Evolutionary conservation across 495 filamentous ascomycete genomes (phyloP).

Genomic region (Neurospora sp.): DNA sequence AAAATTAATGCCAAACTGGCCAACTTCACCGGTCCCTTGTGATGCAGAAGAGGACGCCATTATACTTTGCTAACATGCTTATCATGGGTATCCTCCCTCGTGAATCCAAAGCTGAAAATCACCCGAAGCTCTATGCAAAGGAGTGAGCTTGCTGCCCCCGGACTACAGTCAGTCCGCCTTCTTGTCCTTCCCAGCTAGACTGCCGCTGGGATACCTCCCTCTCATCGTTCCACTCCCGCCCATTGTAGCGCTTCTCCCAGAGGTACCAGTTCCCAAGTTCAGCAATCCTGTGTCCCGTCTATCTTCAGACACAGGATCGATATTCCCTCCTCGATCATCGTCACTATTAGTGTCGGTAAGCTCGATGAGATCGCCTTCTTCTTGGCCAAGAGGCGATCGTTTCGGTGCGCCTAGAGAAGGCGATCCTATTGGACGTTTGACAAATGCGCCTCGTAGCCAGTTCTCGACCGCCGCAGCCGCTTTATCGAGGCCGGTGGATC

Average conservation of each 20-base stretch:
- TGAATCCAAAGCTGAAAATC: not conserved
- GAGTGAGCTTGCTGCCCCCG: not conserved
- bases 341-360: constrained; percentile 54
- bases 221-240: constrained; percentile 11
- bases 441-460: constrained; percentile 76
- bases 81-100: not conserved
- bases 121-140: not conserved
- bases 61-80: not conserved
- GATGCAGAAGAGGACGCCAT: not conserved
- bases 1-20: not conserved
- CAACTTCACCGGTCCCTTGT: not conserved
- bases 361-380: constrained; percentile 72
- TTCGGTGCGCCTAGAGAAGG: constrained; percentile 33
- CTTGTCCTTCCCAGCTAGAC: constrained; percentile 10
- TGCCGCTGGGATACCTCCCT: not conserved
- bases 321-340: constrained; percentile 28
- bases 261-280: constrained; percentile 17
- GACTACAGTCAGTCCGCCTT: constrained; percentile 21
- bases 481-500: constrained; percentile 52
- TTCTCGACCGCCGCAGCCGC: constrained; percentile 77
- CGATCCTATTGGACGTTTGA: constrained; percentile 39
- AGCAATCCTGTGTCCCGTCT: constrained; percentile 7
- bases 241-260: constrained; percentile 23
- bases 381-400: constrained; percentile 16
- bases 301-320: not conserved